These are phyloP conservation scores for Ophiostoma montium DNA, from an alignment of 2,329 filamentous ascomycete genomes.

Conservation along the genomic window DNA sequence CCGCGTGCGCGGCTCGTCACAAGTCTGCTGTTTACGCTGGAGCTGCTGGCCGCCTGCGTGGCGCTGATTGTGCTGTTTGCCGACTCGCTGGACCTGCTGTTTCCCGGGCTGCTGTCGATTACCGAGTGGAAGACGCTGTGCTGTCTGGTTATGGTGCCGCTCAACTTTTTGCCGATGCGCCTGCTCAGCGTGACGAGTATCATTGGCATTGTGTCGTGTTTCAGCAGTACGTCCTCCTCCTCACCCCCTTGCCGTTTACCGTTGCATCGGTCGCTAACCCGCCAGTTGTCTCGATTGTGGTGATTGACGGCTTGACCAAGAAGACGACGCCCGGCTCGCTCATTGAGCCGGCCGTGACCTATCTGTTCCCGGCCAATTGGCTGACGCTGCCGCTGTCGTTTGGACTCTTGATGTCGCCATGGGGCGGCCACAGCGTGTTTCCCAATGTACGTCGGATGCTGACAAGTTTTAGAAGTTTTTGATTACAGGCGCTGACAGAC, in stretches of 20 bases:
- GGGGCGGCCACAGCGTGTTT: slow-evolving; percentile 55
- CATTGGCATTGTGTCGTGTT: slow-evolving; percentile 79
- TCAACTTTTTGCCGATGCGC: slow-evolving; percentile 74
- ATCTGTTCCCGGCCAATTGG: slow-evolving; percentile 78
- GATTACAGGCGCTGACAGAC: background rate
- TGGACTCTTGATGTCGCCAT: slow-evolving; percentile 71
- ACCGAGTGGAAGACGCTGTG: slow-evolving; percentile 77
- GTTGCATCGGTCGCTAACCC: background rate
- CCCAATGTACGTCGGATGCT: slow-evolving; percentile 60
- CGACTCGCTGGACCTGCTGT: slow-evolving; percentile 68
- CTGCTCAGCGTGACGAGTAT: slow-evolving; percentile 83
- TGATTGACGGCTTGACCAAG: slow-evolving; percentile 79
- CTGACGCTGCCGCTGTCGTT: slow-evolving; percentile 74
- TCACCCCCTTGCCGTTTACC: background rate
- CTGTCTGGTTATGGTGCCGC: slow-evolving; percentile 60
- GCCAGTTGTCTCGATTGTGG: slow-evolving; percentile 66
- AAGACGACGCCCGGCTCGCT: slow-evolving; percentile 67
- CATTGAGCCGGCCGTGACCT: slow-evolving; percentile 62
- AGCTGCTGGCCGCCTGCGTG: slow-evolving; percentile 77
- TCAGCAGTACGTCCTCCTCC: slow-evolving; percentile 54
- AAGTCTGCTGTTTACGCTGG: slow-evolving; percentile 74
- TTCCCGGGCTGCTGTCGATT: slow-evolving; percentile 52
- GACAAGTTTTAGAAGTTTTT: background rate
- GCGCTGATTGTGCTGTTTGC: slow-evolving; percentile 86
- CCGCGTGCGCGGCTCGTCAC: slow-evolving; percentile 66